Evolutionary conservation across 371 early-diverging fungal genomes (phyloP).

Genomic region (Apophysomyces trapeziformis): DNA sequence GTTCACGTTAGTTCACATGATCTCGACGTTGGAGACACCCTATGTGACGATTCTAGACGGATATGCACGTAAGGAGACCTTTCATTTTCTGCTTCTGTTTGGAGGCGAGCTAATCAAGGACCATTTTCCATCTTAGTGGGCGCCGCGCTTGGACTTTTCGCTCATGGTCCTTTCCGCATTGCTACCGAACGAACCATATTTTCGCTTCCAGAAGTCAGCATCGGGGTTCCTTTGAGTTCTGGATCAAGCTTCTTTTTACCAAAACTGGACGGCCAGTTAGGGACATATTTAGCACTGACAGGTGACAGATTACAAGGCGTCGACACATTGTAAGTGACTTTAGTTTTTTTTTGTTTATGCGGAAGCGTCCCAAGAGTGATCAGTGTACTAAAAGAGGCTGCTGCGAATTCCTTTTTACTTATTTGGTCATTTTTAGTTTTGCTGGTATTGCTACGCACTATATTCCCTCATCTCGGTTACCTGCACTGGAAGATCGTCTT

Average conservation of each 20-base stretch:
- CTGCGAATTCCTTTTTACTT: no score
- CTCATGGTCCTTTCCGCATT: slow-evolving; percentile 94
- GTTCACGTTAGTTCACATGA: slow-evolving; percentile 87
- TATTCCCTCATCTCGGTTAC: slow-evolving; percentile 85
- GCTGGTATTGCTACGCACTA: slow-evolving; percentile 98
- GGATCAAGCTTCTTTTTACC: slow-evolving; percentile 95
- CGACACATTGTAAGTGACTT: slow-evolving; percentile 78
- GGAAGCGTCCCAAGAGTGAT: no score
- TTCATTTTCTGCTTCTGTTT: not conserved
- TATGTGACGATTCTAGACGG: slow-evolving; percentile 90
- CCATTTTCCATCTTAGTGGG: slow-evolving; percentile 70
- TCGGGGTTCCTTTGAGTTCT: slow-evolving; percentile 95
- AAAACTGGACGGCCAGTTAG: slow-evolving; percentile 90
- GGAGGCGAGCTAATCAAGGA: no score
- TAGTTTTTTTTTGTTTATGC: not conserved
- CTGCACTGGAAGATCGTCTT: slow-evolving; percentile 81
- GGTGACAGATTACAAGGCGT: slow-evolving; percentile 83
- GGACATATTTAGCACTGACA: slow-evolving; percentile 92
- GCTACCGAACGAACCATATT: slow-evolving; percentile 93
- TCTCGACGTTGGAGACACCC: slow-evolving; percentile 87
- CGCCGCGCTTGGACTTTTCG: slow-evolving; percentile 94
- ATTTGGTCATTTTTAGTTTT: slow-evolving; percentile 43
- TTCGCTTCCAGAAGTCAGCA: slow-evolving; percentile 92
- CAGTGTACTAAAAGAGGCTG: no score
- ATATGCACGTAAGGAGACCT: slow-evolving; percentile 71